Evolutionary conservation across 164 flowering plant genomes (phyloP), one percentile per base, ranked within the genome.

Genomic region (Chimonanthus praecox): DNA sequence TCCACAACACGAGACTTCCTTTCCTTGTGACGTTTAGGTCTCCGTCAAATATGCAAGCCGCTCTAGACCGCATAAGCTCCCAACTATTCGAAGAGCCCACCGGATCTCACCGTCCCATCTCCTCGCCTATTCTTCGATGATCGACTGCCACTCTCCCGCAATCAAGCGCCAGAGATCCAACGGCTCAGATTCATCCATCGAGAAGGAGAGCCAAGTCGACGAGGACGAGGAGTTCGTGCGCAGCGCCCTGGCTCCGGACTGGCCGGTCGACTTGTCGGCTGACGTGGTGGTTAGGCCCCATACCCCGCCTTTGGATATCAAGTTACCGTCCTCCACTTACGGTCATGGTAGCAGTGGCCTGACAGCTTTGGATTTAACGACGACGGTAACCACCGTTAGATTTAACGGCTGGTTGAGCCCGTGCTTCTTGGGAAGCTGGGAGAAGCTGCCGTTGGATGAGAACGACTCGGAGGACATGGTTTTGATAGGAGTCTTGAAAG

Each of bases 391-490:
- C 49, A 67, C 62, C n/a, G 67, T 70, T 13, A 70, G 51, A 10
- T 6, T 43, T 60, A 60, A 51, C 63, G 76, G 63, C 60, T 21
- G 67, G 61, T 44, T 50, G 47, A 69, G 72, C 64, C 79, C 79
- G n/a, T 74, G 72, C 47, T 60, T 70, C 48, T 21, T 66, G 3
- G 77, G 77, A 5, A 49, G 13, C 21, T 78, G 75, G 81, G 81
- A 73, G 61, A 72, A 68, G 72, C 69, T 79, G 61, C 81, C 81
- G 69, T 73, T 75, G 33, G 67, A 79, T 21, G 81, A 72, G 72
- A 79, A 79, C 68, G 81, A 79, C 48, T 70, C 78, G 5, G 76
- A 70, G 13, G 81, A 79, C 43, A 79, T 79, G 81, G 71, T 79
- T 4, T 67, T 79, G 62, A 72, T 69, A 68, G 78, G 76, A 11